These are phyloP conservation scores for Cystofilobasidium ferigula DNA, from an alignment of 768 basidiomycete genomes.

Conservation along the genomic window DNA sequence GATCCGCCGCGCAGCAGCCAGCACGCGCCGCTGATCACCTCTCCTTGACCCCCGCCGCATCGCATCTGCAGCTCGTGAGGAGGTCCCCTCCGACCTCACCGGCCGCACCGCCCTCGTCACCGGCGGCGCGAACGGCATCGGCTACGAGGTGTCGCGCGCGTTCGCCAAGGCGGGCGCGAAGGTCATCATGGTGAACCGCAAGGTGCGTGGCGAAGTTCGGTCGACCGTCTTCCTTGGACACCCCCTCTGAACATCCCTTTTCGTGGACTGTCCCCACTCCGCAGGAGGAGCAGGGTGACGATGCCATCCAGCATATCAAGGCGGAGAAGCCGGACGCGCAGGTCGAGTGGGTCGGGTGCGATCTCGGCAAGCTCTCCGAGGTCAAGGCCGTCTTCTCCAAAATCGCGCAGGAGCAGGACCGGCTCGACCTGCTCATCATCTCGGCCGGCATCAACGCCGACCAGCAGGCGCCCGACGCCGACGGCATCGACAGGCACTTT, in stretches of 20 bases:
- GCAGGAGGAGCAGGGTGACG: constrained; percentile 35
- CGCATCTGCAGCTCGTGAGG: too few species aligned
- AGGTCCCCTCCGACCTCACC: too few species aligned
- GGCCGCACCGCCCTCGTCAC: constrained; percentile 18
- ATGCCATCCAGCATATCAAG: constrained; percentile 33
- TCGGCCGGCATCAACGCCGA: constrained; percentile 34
- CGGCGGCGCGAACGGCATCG: constrained; percentile 25
- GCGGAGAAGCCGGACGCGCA: constrained; percentile 25
- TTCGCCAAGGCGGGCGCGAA: constrained; percentile 30
- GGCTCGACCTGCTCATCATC: constrained; percentile 33
- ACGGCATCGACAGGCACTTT: constrained; percentile 30
- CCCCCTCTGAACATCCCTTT: too few species aligned
- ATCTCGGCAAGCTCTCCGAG: constrained; percentile 32
- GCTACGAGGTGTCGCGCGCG: constrained; percentile 31
- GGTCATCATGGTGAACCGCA: constrained; percentile 36
- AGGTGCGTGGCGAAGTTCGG: neutral
- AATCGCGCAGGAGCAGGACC: constrained; percentile 29
- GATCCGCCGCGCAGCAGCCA: too few species aligned
- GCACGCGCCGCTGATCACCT: too few species aligned
- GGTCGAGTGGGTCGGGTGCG: constrained; percentile 33
- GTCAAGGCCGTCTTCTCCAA: constrained; percentile 33
- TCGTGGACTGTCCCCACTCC: too few species aligned
- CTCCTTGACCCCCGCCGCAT: too few species aligned
- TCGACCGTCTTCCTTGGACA: neutral
- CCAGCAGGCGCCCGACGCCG: constrained; percentile 30